These are phyloP conservation scores for Salix suchowensis DNA, from an alignment of 345 rosid genomes.

Conservation along the genomic window DNA sequence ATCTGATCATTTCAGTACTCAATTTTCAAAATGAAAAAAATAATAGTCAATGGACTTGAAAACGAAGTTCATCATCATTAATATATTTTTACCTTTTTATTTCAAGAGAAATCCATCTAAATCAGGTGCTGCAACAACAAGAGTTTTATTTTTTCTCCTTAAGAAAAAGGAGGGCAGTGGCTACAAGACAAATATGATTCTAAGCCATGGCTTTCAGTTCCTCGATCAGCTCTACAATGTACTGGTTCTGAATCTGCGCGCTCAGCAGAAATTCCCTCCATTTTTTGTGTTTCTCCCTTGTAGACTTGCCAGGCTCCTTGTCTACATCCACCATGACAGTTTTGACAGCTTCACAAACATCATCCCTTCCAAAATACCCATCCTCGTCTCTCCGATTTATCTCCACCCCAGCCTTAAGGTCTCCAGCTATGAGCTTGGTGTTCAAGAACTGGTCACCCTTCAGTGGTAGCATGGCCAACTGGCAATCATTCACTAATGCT, in stretches of 20 bases:
- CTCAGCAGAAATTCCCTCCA: slow-evolving; percentile 30
- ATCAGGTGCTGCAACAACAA: no score
- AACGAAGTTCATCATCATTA: no score
- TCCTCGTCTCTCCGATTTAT: slow-evolving; percentile 29
- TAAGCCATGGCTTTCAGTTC: slow-evolving; percentile 20
- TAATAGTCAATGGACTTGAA: no score
- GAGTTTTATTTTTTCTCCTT: no score
- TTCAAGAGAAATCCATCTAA: no score
- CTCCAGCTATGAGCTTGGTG: slow-evolving; percentile 24
- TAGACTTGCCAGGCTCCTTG: slow-evolving; percentile 24
- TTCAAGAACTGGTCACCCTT: slow-evolving; percentile 39
- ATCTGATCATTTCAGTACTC: no score
- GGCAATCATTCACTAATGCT: slow-evolving; percentile 30
- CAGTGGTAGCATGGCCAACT: slow-evolving; percentile 32
- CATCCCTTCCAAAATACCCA: slow-evolving; percentile 28
- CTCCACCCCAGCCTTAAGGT: slow-evolving; percentile 28
- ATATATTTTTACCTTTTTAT: no score
- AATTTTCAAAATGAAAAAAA: no score
- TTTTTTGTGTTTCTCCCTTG: slow-evolving; percentile 26
- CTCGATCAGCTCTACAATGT: slow-evolving; percentile 15
- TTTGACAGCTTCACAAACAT: slow-evolving; percentile 22
- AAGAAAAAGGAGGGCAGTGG: no score
- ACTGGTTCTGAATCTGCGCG: slow-evolving; percentile 15
- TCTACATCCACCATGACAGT: slow-evolving; percentile 28
- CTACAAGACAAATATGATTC: not conserved